Evolutionary conservation across 2,329 filamentous ascomycete species (phyloP), one percentile per base, ranked within the genome.

Genomic region (Ambrosiella xylebori): DNA sequence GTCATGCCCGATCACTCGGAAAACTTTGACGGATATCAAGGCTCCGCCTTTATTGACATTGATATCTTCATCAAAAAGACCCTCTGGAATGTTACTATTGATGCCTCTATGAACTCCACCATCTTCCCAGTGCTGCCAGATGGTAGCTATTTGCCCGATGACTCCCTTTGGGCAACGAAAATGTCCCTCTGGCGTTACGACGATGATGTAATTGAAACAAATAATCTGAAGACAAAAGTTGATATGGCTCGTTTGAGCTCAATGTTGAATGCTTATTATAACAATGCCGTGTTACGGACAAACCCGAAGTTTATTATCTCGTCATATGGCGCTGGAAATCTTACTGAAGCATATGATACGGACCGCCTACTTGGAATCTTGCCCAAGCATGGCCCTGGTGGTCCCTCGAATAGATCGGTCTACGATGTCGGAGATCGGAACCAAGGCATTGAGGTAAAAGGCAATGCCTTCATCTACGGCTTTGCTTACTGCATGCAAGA

Each of bases 401-500:
- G 12, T 2, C 36, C 40, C 40, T 56, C 54, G 19, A 41, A 17
- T 12, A 47, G 27, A n/a, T 19, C 39, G 11, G 35, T 17, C 44
- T 38, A 37, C 0, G n/a, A 17, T n/a, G 15, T 41, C 12, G 13
- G 13, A 8, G 38, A 36, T 12, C 3, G 15, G 13, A 19, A 36
- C 41, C 27, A 27, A 27, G 36, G 35, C 11, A 39, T 50, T 36
- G 40, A 57, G n/a, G 40, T 57, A 12, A 40, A 17, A 12, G 55
- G 27, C n/a, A 49, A 50, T 15, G 45, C 55, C 27, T 50, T 38
- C 35, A 57, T 57, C 12, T 57, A 57, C n/a, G 55, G 55, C n/a
- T 57, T 44, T 39, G 55, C 55, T 19, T 50, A 57, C 27, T 35
- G 37, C 55, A 49, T 57, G 44, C 13, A 57, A 39, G 55, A 51